Evolutionary conservation across 345 rosid species (phyloP).

Genomic region (Euphorbia peplus): DNA sequence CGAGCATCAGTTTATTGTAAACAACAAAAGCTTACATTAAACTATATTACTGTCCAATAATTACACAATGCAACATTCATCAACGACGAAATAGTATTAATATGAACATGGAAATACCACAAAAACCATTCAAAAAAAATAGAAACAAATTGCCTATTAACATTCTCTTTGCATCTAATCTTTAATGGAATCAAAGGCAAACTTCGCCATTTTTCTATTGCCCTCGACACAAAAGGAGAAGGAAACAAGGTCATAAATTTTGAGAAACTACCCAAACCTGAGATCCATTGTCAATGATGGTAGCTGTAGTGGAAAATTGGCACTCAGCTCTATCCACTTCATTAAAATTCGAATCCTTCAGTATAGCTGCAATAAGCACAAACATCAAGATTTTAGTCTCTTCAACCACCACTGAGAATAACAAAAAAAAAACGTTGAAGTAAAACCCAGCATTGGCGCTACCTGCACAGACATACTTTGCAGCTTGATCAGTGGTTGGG

Average conservation of each 20-base stretch:
- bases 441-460: conserved; percentile 11
- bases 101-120: neutral
- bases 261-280: conserved; percentile 46
- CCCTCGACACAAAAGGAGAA: neutral
- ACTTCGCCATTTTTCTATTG: neutral
- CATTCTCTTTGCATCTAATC: neutral
- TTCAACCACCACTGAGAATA: conserved; percentile 3
- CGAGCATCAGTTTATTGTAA: neutral
- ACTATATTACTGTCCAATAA: neutral
- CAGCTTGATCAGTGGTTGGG: conserved; percentile 82
- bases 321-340: conserved; percentile 93
- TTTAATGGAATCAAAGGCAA: no score
- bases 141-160: neutral
- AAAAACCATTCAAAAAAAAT: neutral
- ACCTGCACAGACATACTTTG: conserved; percentile 72
- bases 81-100: neutral
- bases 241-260: conserved; percentile 6
- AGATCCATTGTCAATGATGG: conserved; percentile 75
- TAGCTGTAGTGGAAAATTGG: conserved; percentile 82
- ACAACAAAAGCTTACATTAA: neutral
- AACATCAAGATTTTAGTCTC: conserved; percentile 8
- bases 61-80: neutral
- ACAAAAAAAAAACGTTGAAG: conserved; percentile 2
- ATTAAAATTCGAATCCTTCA: conserved; percentile 75
- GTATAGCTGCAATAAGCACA: conserved; percentile 53